Evolutionary conservation across 495 filamentous ascomycete genomes (phyloP), one percentile per base, ranked within the genome.

Genomic region (Staphylotrichum longicolle): DNA sequence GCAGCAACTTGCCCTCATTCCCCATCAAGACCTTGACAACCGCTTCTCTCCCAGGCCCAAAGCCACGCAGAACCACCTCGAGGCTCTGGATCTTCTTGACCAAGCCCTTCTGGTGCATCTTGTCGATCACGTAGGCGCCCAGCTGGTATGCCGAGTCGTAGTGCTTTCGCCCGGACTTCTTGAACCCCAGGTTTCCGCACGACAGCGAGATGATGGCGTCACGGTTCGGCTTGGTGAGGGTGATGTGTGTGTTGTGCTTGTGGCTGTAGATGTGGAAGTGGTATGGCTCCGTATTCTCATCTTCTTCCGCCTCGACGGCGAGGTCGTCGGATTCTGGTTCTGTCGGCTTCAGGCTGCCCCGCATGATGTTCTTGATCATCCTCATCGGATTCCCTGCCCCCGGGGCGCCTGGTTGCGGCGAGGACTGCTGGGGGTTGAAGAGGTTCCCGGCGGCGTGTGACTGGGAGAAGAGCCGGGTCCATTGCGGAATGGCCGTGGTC

Each of bases 71-170:
- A 5, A 90, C 75, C 46, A 98, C 76, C 75, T 96, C 91, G 63
- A 98, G 61, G 14, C 84, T 75, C 60, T 82, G 66, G 58, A 96
- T 85, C 42, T 83, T 72, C 30, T 73, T 73, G 68, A 81, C 74
- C 69, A 84, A 74, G 35, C 89, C 90, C 64, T 80, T 80, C 72
- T 95, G 89, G 66, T 90, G 82, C 57, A 96, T 86, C 74, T 87
- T 84, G 56, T 81, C 84, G 66, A 98, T 80, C 9, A 93, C 83
- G 65, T 89, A 91, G 20, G 86, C 82, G 1, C 88, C 84, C 20
- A 98, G 77, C 75, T 98, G 95, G 72, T 91, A 97, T 6, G 89
- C 95, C n/a, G 94, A 86, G 74, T 98, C 94, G 75, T 92, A 98
- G 42, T 82, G 84, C 33, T 88, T 85, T 52, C 94, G 85, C 27